Percentiles rank a stretch among this genome's conserved stretches.
These are phyloP conservation scores for Globisporangium rhizosaccharum DNA, from an alignment of 352 stramenopile genomes.

Conservation along the genomic window DNA sequence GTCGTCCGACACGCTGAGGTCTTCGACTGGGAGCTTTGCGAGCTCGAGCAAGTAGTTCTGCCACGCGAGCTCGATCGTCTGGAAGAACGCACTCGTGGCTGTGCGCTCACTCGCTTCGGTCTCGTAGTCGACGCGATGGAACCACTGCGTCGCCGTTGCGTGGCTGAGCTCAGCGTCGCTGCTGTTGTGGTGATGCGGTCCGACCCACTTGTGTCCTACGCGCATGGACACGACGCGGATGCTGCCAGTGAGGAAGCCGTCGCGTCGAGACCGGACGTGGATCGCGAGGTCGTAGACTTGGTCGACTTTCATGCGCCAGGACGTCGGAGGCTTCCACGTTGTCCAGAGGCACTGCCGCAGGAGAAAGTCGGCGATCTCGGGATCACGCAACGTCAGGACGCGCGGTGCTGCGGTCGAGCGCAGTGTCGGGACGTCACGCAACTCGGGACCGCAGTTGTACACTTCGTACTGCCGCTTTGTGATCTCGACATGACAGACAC, in stretches of 20 bases:
- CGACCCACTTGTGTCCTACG: slow-evolving; percentile 60
- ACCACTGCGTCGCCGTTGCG: slow-evolving; percentile 32
- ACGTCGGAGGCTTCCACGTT: slow-evolving; percentile 50
- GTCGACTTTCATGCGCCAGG: slow-evolving; percentile 61
- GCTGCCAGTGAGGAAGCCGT: slow-evolving; percentile 52
- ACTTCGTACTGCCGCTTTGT: slow-evolving; percentile 48
- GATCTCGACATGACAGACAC: slow-evolving; percentile 44
- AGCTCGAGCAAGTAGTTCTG: slow-evolving; percentile 51
- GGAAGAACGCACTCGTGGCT: slow-evolving; percentile 50
- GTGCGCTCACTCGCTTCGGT: slow-evolving; percentile 22
- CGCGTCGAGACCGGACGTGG: slow-evolving; percentile 27
- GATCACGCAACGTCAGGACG: slow-evolving; percentile 31
- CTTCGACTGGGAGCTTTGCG: slow-evolving; percentile 39
- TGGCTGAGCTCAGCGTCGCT: slow-evolving; percentile 20
- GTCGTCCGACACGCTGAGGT: slow-evolving; percentile 22
- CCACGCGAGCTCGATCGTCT: slow-evolving; percentile 45
- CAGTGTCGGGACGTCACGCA: slow-evolving; percentile 40
- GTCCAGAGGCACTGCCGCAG: slow-evolving; percentile 39
- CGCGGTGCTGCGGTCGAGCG: slow-evolving; percentile 16
- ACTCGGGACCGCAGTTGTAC: slow-evolving; percentile 43
- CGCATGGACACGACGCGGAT: slow-evolving; percentile 47
- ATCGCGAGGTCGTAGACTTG: slow-evolving; percentile 61
- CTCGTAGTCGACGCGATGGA: slow-evolving; percentile 69
- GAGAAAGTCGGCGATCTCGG: slow-evolving; percentile 27
- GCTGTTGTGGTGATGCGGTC: slow-evolving; percentile 49